phyloP scores from a whole-genome alignment of 805 yeast species.

The Saccharomycopsis amapae region DNA sequence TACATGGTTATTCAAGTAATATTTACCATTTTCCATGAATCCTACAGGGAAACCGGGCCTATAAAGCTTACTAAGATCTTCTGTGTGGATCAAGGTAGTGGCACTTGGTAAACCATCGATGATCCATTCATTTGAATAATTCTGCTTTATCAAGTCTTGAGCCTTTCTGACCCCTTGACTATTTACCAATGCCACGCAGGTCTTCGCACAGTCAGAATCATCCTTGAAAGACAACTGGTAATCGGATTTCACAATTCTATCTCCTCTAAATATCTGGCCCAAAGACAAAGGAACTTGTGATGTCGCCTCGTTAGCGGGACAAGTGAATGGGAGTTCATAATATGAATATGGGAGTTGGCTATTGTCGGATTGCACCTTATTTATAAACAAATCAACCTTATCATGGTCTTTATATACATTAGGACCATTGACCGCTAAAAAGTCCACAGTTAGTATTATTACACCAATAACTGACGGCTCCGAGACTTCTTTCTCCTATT shows the following conservation, averaged over 20 bases:
- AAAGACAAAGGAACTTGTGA: constrained; percentile 61
- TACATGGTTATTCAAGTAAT: constrained; percentile 70
- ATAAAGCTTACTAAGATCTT: constrained; percentile 58
- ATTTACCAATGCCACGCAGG: constrained; percentile 62
- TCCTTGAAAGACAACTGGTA: constrained; percentile 55
- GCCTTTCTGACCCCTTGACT: constrained; percentile 48
- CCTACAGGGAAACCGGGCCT: constrained; percentile 87
- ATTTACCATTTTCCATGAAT: constrained; percentile 43
- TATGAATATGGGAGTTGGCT: constrained; percentile 73
- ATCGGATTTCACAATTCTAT: constrained; percentile 69
- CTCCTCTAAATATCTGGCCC: constrained; percentile 76
- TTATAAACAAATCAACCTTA: constrained; percentile 57
- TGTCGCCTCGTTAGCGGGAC: constrained; percentile 53
- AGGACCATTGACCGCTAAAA: neutral
- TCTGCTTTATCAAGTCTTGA: constrained; percentile 52
- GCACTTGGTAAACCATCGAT: constrained; percentile 85
- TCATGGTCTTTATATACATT: neutral
- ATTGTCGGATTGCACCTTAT: constrained; percentile 72
- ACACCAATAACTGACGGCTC: neutral
- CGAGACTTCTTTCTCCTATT: neutral
- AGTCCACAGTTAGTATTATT: no score
- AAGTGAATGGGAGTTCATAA: constrained; percentile 71
- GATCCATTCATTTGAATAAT: constrained; percentile 78
- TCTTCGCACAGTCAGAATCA: constrained; percentile 57
- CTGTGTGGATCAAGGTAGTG: constrained; percentile 63